phyloP scores from a whole-genome alignment of 2,329 filamentous ascomycete species.

The Decorospora gaudefroyi region DNA sequence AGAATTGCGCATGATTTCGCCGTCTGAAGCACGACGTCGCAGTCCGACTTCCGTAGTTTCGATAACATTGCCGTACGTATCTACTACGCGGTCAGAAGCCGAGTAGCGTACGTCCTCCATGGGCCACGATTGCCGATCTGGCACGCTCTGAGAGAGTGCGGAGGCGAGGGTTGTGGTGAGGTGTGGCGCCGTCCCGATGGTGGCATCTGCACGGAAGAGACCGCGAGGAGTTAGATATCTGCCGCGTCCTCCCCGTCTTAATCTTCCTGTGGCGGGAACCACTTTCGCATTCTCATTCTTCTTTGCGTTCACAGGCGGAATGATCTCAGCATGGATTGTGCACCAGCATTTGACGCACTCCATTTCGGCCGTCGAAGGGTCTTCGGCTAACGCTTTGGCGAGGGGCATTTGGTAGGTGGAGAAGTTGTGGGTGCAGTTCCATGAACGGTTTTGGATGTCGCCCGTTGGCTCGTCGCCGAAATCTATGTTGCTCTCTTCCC shows the following conservation, averaged over 20 bases:
- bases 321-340: conserved; percentile 30
- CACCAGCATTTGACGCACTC: conserved; percentile 42
- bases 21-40: conserved; percentile 14
- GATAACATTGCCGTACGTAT: conserved; percentile 29
- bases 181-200: conserved; percentile 14
- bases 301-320: conserved; percentile 5
- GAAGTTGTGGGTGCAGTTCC: conserved; percentile 37
- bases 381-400: conserved; percentile 13
- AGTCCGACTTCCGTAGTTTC: conserved; percentile 6
- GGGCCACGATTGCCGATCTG: conserved; percentile 1
- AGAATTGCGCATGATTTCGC: not conserved
- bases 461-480: conserved; percentile 48
- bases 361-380: conserved; percentile 17
- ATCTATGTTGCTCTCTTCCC: conserved; percentile 36
- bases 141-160: conserved; percentile 11
- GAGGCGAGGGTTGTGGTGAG: conserved; percentile 2
- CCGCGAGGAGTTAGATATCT: conserved; percentile 16
- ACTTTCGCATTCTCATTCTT: conserved; percentile 2
- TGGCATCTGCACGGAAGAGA: conserved; percentile 12
- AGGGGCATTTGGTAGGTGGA: conserved; percentile 20
- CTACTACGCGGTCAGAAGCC: conserved; percentile 11
- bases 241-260: not conserved
- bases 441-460: conserved; percentile 24
- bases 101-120: conserved; percentile 18
- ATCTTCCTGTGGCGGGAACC: not conserved